These are phyloP conservation scores for Malus hybrid DNA, from an alignment of 331 rosid species.

Conservation along the genomic window DNA sequence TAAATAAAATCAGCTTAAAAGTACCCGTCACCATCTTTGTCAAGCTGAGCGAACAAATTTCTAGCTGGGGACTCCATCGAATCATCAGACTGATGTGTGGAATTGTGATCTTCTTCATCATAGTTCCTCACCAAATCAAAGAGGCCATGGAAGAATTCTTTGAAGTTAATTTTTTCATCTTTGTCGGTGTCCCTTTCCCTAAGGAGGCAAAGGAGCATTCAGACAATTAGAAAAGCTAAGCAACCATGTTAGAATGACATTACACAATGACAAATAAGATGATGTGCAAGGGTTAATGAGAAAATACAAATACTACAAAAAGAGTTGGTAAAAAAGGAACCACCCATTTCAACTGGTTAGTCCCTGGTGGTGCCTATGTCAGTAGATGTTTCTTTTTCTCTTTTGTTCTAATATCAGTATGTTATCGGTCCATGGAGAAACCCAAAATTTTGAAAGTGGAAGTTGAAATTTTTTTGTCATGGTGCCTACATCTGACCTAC, in stretches of 20 bases:
- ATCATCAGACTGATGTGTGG: conserved; percentile 44
- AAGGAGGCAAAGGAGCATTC: conserved; percentile 12
- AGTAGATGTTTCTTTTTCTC: not conserved
- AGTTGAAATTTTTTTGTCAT: not conserved
- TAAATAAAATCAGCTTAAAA: conserved; percentile 10
- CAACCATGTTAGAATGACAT: not conserved
- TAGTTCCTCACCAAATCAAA: conserved; percentile 94
- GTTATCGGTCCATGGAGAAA: not conserved
- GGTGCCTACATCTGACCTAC: not conserved
- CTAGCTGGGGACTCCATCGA: conserved; percentile 72
- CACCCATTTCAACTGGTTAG: not conserved
- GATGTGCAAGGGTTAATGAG: not conserved
- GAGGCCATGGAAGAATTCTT: conserved; percentile 95
- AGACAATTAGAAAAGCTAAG: conserved; percentile 21
- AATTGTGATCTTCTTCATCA: conserved; percentile 66
- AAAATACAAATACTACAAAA: not conserved
- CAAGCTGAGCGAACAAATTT: conserved; percentile 69
- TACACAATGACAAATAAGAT: not conserved
- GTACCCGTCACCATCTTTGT: conserved; percentile 93
- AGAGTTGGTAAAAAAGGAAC: not conserved
- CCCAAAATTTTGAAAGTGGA: not conserved
- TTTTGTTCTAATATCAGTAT: not conserved
- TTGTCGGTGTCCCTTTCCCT: conserved; percentile 90
- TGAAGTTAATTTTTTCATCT: conserved; percentile 86
- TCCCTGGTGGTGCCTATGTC: not conserved